Evolutionary conservation across 345 rosid genomes (phyloP), one percentile per base, ranked within the genome.

Genomic region (Dovyalis caffra): DNA sequence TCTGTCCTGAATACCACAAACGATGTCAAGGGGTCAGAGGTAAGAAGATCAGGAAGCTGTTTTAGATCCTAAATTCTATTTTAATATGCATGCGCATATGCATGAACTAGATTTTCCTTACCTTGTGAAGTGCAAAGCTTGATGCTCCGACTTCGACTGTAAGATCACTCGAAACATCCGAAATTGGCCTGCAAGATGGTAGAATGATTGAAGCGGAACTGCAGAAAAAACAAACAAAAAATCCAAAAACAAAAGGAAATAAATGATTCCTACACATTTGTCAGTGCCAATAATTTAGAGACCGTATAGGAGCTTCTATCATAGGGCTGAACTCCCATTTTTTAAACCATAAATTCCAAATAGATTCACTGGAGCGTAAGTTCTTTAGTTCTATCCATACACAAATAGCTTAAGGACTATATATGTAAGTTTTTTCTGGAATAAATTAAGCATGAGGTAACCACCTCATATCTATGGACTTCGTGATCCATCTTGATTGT

Each of bases 81-180:
- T 28, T 34, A 20, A 32, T 11, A 57, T 23, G 21, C 71, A 67
- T 40, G 66, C 53, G 25, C n/a, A 9, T 21, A 26, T 56, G 28
- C 38, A 28, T 1, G 62, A 32, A 70, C 23, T 18, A 66, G 66
- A 37, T 72, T 75, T 43, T 29, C 6, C 71, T 67, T 88, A 91
- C 99, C 95, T 93, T 93, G 72, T 95, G 99, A 80, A 95, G 96
- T 37, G 94, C 84, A 83, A 95, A 93, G 84, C 77, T 92, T 1
- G 98, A 90, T 31, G 86, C 83, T 85, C 98, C 98, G 26, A 95
- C 90, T 77, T 93, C 96, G 26, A 95, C 76, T 1, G 87, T 89
- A 29, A 95, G 93, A 82, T 95, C 99, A 76, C 99, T 95, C 20
- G 96, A 93, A 72, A 95, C 98, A 60, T 95, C 98, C 2, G 98